Percentiles rank a stretch among this genome's conserved stretches.
These are phyloP conservation scores for Globisporangium abappressorium DNA, from an alignment of 352 stramenopile genomes.

Conservation along the genomic window DNA sequence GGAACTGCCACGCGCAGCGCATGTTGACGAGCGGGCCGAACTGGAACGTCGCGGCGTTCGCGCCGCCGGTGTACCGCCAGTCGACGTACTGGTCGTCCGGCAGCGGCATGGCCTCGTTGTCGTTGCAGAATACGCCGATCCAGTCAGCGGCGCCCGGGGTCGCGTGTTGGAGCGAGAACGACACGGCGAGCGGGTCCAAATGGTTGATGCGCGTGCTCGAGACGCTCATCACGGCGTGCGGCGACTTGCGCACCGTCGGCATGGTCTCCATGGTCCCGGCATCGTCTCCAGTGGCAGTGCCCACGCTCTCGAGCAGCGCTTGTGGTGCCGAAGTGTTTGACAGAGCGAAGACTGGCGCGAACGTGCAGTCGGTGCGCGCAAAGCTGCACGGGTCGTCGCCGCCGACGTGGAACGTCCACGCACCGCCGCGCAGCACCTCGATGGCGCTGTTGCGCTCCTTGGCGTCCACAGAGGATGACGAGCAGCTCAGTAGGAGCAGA, in stretches of 20 bases:
- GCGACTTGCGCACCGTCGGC: conserved; percentile 12
- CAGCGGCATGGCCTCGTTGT: conserved; percentile 8
- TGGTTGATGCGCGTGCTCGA: conserved; percentile 18
- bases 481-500: neutral
- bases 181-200: conserved; percentile 14
- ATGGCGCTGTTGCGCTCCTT: conserved; percentile 7
- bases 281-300: neutral
- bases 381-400: conserved; percentile 8
- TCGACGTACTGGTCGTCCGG: conserved; percentile 18
- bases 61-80: conserved; percentile 11
- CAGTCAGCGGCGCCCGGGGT: conserved; percentile 5
- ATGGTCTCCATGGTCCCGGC: conserved; percentile 2
- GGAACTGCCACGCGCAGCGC: conserved; percentile 27
- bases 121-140: conserved; percentile 21
- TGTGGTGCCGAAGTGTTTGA: neutral
- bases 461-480: neutral
- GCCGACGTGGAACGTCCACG: conserved; percentile 12
- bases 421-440: conserved; percentile 12
- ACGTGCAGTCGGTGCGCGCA: conserved; percentile 13
- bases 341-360: neutral
- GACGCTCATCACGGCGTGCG: conserved; percentile 10
- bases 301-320: neutral
- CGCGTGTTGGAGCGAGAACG: conserved; percentile 16
- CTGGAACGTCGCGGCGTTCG: conserved; percentile 8
- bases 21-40: conserved; percentile 28